Evolutionary conservation across 2,329 filamentous ascomycete genomes (phyloP), one percentile per base, ranked within the genome.

Genomic region (Colletotrichum viniferum): DNA sequence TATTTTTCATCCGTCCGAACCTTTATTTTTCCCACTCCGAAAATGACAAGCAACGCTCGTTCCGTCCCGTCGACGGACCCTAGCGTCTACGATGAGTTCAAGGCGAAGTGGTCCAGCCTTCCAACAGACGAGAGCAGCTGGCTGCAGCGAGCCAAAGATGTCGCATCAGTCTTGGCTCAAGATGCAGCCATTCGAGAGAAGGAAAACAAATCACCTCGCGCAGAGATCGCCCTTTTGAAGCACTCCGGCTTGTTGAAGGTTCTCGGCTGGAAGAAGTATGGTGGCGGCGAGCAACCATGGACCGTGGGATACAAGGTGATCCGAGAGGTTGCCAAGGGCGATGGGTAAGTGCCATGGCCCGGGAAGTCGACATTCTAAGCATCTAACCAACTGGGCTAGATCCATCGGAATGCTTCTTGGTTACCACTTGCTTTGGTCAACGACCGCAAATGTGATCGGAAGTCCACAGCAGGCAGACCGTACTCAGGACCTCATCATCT

Each of bases 391-490:
- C 4, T 26, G 61, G 7, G 16, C 14, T 10, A 88, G 86, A 1
- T 92, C 90, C 1, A 85, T 94, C 36, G 92, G 92, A 2, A 92
- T 93, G 91, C 86, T 94, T 0, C 85, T 93, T 0, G 92, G 90
- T 1, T 93, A 93, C 77, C 91, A 93, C 78, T 84, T 93, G 6
- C 84, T 93, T 9, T 94, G 92, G 92, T 91, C 89, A 0, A 90
- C 87, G 0, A 93, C 90, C 0, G 90, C 90, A 18, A 90, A 89
- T 73, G 84, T 93, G 0, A 89, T 93, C 12, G 92, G 92, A 3
- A 91, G 86, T 1, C 81, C 88, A 0, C 89, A 92, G 77, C 92
- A 94, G 80, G 88, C 87, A 21, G 90, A 92, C 16, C 88, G 88
- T 21, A 82, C 87, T 2, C 88, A 92, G 73, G 85, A 91, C 76